Percentiles rank a stretch among this genome's conserved stretches.
Evolutionary conservation across 2,329 filamentous ascomycete genomes (phyloP).

Genomic region (Chaetomiaceae sp.): DNA sequence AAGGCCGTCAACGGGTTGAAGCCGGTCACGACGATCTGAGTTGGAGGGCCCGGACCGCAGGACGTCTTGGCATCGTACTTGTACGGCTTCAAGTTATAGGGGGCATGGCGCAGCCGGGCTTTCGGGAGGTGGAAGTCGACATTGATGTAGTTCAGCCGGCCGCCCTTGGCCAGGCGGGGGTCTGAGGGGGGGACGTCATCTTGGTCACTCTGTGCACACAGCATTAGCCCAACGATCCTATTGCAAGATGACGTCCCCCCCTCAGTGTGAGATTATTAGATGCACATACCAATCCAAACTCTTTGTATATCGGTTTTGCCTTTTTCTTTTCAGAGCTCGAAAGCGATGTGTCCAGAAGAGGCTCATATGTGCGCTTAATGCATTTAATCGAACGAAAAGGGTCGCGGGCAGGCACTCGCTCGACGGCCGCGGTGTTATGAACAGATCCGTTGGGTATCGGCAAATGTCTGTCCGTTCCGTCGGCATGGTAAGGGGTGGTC

Average conservation of each 20-base stretch:
- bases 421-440: constrained; percentile 32
- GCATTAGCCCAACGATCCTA: constrained; percentile 53
- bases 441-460: constrained; percentile 29
- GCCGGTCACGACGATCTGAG: constrained; percentile 89
- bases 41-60: constrained; percentile 81
- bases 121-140: constrained; percentile 66
- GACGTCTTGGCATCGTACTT: constrained; percentile 77
- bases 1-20: constrained; percentile 88
- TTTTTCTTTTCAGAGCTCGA: constrained; percentile 50
- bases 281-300: constrained; percentile 64
- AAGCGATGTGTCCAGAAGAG: constrained; percentile 47
- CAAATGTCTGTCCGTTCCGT: constrained; percentile 25
- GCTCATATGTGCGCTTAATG: constrained; percentile 58
- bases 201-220: constrained; percentile 54
- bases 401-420: constrained; percentile 54
- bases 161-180: constrained; percentile 71
- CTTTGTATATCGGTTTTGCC: constrained; percentile 56
- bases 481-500: constrained; percentile 47
- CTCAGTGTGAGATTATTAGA: constrained; percentile 36
- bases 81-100: constrained; percentile 78
- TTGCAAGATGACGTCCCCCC: constrained; percentile 59
- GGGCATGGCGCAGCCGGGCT: constrained; percentile 64
- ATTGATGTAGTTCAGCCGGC: constrained; percentile 61
- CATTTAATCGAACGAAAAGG: constrained; percentile 49
- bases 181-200: constrained; percentile 76